phyloP scores from a whole-genome alignment of 495 filamentous ascomycete genomes.

The Penicillium cinerascens region DNA sequence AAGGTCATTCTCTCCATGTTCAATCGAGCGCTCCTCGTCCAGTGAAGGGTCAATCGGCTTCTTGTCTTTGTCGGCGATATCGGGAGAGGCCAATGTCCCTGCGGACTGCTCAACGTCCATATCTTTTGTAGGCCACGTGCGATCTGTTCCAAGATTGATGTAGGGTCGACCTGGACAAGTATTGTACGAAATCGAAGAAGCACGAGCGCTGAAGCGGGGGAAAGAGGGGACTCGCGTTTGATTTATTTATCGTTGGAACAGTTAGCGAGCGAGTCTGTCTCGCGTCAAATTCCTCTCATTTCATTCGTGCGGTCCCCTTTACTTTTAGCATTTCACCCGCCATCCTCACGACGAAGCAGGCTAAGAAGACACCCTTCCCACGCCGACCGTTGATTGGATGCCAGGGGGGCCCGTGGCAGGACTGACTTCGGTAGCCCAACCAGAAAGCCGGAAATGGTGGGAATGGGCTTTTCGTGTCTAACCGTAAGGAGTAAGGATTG shows the following conservation, averaged over 20 bases:
- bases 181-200: background rate
- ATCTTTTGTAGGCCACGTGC: background rate
- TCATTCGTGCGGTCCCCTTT: background rate
- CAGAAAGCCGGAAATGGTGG: background rate
- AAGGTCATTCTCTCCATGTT: conserved; percentile 47
- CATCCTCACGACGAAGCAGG: background rate
- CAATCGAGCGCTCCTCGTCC: conserved; percentile 14
- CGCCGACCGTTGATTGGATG: background rate
- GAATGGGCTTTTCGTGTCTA: background rate
- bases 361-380: background rate
- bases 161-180: background rate
- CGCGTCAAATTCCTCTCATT: background rate
- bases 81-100: background rate
- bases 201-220: background rate
- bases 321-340: background rate
- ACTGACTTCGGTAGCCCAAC: background rate
- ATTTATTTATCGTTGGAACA: background rate
- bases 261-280: background rate
- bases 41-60: conserved; percentile 5
- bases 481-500: background rate
- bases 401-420: background rate
- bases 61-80: background rate
- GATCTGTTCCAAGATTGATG: too few species aligned
- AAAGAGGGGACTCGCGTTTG: background rate
- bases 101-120: conserved; percentile 19